Percentiles rank a stretch among this genome's conserved stretches.
Evolutionary conservation across 139 green algal genomes (phyloP).

Genomic region (Chara braunii): DNA sequence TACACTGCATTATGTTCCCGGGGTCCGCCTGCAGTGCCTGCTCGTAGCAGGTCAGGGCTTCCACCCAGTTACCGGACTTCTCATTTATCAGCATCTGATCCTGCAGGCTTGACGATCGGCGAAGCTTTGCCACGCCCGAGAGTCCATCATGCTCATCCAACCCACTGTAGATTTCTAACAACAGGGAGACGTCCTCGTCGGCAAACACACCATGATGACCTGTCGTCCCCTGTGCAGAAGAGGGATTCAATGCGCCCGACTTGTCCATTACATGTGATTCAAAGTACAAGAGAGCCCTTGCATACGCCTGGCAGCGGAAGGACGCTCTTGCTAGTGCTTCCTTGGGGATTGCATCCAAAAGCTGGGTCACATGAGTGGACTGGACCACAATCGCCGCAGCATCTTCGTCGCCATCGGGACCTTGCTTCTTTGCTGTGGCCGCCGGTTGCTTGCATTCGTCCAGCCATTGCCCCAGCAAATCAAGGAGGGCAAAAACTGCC

Average conservation of each 20-base stretch:
- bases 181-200: conserved; percentile 68
- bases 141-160: conserved; percentile 88
- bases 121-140: conserved; percentile 42
- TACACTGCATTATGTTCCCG: conserved; percentile 16
- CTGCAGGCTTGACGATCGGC: conserved; percentile 52
- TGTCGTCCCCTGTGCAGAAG: conserved; percentile 3
- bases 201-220: conserved; percentile 36
- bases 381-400: neutral
- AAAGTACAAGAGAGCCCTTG: conserved; percentile 76
- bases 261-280: conserved; percentile 64
- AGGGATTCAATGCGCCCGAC: conserved; percentile 65
- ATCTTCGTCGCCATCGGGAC: too few relatives aligned
- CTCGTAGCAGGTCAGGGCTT: conserved; percentile 80
- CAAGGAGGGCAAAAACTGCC: conserved; percentile 74
- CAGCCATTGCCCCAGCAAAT: conserved; percentile 65
- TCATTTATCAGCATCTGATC: conserved; percentile 72
- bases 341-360: conserved; percentile 51
- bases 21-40: conserved; percentile 30
- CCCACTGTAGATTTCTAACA: conserved; percentile 77
- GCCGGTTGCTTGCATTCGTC: neutral
- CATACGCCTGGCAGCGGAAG: conserved; percentile 62
- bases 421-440: neutral
- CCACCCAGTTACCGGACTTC: conserved; percentile 75
- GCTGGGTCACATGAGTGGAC: conserved; percentile 36
- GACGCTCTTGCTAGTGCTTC: conserved; percentile 19